Evolutionary conservation across 371 early-diverging fungal genomes (phyloP), one percentile per base, ranked within the genome.

Genomic region (Lichtheimia hyalospora): DNA sequence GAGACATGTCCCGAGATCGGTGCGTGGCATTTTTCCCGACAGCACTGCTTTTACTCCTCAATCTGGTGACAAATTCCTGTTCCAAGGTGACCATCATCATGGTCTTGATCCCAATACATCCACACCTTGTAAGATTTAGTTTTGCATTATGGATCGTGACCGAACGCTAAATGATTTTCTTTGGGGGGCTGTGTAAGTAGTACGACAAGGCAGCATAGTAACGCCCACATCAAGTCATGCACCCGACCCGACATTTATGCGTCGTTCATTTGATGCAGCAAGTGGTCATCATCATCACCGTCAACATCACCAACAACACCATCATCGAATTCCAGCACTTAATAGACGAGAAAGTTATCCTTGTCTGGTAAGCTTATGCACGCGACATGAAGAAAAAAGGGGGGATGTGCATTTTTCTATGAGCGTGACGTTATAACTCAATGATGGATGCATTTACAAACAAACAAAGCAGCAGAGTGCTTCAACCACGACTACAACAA

Each of bases 321-420:
- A 10, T 34, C 34, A 34, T 34, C 34, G 34, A 48, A 52, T 53
- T 60, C 64, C 64, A 13, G 44, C 62, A 42, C 53, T 74, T 27
- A 61, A 63, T 5, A 60, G 75, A 40, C 69, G 75, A 51, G 75
- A 74, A 56, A 74, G 75, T 24, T 71, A 66, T 46, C 75, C 75
- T n/a, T 70, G 70, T 51, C 49, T 71, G 52, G 74, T 71, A 70
- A 52, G 64, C 50, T 6, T 39, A 21, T n/a, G 46, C 46, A 46
- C 46, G 46, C 18, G 14, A 58, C 28, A n/a, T 34, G 28, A 44
- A 40, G 21, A 5, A 54, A 39, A 27, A 39, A 18, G n/a, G 16
- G 27, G 16, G 39, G 5, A 54, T 7, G 8, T 28, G 14, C 56
- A 41, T 16, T 48, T 39, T 7, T n/a, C 13, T 56, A 8, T 49